Percentiles rank a stretch among this genome's conserved stretches.
These are phyloP conservation scores for Nothopassalora personata DNA, from an alignment of 2,329 filamentous ascomycete species.

Conservation along the genomic window DNA sequence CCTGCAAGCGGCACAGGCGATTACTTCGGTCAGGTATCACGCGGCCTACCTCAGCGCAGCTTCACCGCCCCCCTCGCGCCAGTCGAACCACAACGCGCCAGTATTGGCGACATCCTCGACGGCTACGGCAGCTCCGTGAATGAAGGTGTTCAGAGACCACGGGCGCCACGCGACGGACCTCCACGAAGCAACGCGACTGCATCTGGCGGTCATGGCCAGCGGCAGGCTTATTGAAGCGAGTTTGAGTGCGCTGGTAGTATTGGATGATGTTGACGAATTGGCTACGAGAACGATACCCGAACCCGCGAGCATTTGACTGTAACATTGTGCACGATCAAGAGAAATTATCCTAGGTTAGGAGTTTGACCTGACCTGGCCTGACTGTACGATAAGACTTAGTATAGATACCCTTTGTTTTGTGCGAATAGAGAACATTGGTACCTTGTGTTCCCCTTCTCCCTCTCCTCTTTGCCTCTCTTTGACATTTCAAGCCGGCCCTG, in stretches of 20 bases:
- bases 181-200: neutral
- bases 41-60: slow-evolving; percentile 17
- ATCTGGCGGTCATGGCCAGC: neutral
- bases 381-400: neutral
- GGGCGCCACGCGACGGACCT: neutral
- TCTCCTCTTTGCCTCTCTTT: neutral
- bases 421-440: neutral
- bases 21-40: slow-evolving; percentile 15
- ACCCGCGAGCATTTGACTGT: neutral
- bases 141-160: slow-evolving; percentile 1
- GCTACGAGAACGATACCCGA: neutral
- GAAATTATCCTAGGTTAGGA: neutral
- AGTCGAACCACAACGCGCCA: neutral
- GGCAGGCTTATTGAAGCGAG: neutral
- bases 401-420: neutral
- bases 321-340: neutral
- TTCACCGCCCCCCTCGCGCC: slow-evolving; percentile 18
- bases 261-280: slow-evolving; percentile 1
- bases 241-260: neutral
- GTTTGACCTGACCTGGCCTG: neutral
- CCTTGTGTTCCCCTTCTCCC: neutral
- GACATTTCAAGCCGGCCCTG: too few relatives aligned
- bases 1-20: slow-evolving; percentile 10
- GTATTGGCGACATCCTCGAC: slow-evolving; percentile 1
- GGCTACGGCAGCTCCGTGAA: slow-evolving; percentile 11